Percentiles rank a stretch among this genome's conserved stretches.
Conservation (phyloP, 2,329 filamentous ascomycete genomes). For the Geoglossum cookeanum region DNA sequence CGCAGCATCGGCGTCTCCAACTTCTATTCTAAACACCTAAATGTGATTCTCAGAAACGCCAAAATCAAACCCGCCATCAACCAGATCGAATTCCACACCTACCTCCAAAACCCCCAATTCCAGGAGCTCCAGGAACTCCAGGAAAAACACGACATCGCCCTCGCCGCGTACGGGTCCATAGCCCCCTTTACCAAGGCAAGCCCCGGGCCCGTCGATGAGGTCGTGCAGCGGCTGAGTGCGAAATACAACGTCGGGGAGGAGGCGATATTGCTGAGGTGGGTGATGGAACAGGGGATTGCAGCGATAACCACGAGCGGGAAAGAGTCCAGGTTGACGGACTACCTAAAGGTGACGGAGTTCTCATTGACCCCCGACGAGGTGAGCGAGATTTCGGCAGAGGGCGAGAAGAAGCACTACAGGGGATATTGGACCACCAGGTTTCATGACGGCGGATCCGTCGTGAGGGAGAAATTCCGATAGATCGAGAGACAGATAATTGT, state of each 20-base stretch:
- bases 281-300: slow-evolving; percentile 39
- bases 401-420: slow-evolving; percentile 30
- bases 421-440: slow-evolving; percentile 32
- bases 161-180: slow-evolving; percentile 23
- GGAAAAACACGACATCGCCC: slow-evolving; percentile 22
- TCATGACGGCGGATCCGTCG: slow-evolving; percentile 22
- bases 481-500: neutral
- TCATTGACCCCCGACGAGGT: slow-evolving; percentile 39
- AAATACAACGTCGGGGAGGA: slow-evolving; percentile 40
- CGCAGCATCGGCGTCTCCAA: slow-evolving; percentile 45
- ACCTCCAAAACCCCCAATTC: slow-evolving; percentile 26
- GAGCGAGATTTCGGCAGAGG: slow-evolving; percentile 29
- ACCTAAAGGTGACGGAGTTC: slow-evolving; percentile 35
- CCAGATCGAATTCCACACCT: slow-evolving; percentile 27
- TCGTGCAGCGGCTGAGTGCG: slow-evolving; percentile 32
- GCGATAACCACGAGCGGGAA: slow-evolving; percentile 41
- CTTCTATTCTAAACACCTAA: slow-evolving; percentile 34
- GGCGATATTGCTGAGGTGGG: slow-evolving; percentile 40
- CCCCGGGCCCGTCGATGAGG: slow-evolving; percentile 34
- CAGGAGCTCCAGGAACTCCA: slow-evolving; percentile 23
- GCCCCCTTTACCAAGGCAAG: slow-evolving; percentile 33
- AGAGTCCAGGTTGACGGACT: slow-evolving; percentile 38
- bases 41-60: slow-evolving; percentile 28
- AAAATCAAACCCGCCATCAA: slow-evolving; percentile 23
- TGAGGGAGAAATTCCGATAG: neutral